Evolutionary conservation across 108 stramenopile species (phyloP).

Genomic region (Pseudonitzschia pungens): DNA sequence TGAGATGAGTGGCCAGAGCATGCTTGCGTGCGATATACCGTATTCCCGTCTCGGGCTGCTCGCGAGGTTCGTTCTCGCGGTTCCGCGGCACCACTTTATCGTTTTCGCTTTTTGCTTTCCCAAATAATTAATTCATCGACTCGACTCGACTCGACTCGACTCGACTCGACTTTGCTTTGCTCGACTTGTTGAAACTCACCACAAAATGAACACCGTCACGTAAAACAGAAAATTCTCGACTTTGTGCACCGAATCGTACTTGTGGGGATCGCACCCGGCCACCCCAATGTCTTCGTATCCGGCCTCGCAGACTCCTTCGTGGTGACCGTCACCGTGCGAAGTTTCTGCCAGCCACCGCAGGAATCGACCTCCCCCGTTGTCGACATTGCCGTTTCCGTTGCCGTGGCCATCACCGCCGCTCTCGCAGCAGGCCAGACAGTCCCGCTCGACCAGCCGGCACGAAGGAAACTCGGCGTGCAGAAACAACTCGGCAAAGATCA

Average conservation of each 20-base stretch:
- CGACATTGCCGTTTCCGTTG: no score
- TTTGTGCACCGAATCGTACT: slow-evolving; percentile 39
- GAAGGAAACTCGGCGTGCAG: slow-evolving; percentile 42
- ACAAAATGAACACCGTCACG: slow-evolving; percentile 36
- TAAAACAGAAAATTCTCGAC: slow-evolving; percentile 36
- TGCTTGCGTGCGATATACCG: no score
- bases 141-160: no score
- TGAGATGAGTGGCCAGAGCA: no score
- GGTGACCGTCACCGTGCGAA: background rate
- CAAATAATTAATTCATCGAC: no score
- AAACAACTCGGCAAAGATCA: slow-evolving; percentile 54
- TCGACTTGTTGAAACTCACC: background rate
- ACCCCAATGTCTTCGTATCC: slow-evolving; percentile 25
- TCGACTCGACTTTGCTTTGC: no score
- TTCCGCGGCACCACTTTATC: no score
- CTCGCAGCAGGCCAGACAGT: slow-evolving; percentile 56
- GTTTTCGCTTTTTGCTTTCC: no score
- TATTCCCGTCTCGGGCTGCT: no score
- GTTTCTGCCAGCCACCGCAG: slow-evolving; percentile 23
- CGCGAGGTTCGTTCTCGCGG: no score
- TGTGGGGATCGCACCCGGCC: slow-evolving; percentile 37
- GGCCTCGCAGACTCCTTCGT: slow-evolving; percentile 23
- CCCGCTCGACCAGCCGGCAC: slow-evolving; percentile 51
- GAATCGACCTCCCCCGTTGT: slow-evolving; percentile 9
- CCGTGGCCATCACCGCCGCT: background rate